Evolutionary conservation across 179 eudicot genomes (phyloP), one percentile per base, ranked within the genome.

Genomic region (Beta corolliflora): DNA sequence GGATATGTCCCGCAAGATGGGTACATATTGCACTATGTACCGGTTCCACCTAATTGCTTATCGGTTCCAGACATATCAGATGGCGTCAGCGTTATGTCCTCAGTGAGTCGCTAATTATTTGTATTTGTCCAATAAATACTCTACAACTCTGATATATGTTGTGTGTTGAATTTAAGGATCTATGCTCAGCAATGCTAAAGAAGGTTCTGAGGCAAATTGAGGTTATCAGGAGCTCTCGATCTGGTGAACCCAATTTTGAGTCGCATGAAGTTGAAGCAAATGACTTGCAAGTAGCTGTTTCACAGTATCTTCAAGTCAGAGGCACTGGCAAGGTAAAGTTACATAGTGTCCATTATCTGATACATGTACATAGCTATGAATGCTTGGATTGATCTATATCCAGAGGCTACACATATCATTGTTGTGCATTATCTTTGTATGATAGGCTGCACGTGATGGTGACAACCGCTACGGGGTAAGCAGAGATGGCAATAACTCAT

Each of bases 51-150:
- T 59, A 96, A 96, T 72, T 94, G 98, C 78, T 87, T 96, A 83
- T 94, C 99, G 18, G 93, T 93, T 41, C 99, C 99, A n/a, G 99
- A 96, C 72, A 78, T 96, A 73, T 96, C 99, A 0, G 98, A 96
- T 86, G 99, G 99, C 78, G 92, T 89, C 67, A 92, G 88, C 31
- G 91, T 93, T 59, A 93, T 92, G 94, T 94, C 99, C 77, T 91
- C 96, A 83, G 99, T 96, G 72, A 91, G 97, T 73, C 29, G 3
- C 25, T 23, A 21, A 19, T 29, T 79, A 2, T 45, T n/a, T 48
- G 41, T 45, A 36, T 0, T 76, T 65, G 50, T 61, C 41, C 18
- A 60, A 25, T 9, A 5, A 68, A 44, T 5, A 16, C 66, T 45
- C 36, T 54, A 69, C 73, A 25, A 10, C 25, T 31, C 63, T 65